Percentiles rank a stretch among this genome's conserved stretches.
Evolutionary conservation across 805 yeast species (phyloP).

Genomic region (Torulaspora gathmanii): DNA sequence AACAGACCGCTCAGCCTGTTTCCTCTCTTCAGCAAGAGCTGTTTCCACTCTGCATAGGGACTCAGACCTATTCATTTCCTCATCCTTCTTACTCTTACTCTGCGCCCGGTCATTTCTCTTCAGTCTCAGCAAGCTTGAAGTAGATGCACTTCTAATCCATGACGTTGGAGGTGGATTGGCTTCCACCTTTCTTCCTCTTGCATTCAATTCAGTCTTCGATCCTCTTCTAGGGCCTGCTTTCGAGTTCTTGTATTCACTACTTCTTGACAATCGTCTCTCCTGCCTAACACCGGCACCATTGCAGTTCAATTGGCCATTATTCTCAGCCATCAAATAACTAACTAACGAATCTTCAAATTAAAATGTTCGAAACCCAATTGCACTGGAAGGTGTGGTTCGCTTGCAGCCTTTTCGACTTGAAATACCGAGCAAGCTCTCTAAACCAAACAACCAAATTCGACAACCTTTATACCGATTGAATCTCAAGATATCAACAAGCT

Average conservation of each 20-base stretch:
- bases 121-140: conserved; percentile 18
- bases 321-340: not conserved
- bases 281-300: not conserved
- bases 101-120: conserved; percentile 1
- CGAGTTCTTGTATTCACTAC: not conserved
- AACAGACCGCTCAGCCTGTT: conserved; percentile 13
- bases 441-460: not conserved
- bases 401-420: not conserved
- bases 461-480: not conserved
- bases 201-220: not conserved
- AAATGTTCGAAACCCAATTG: not conserved
- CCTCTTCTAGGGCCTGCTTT: conserved; percentile 5
- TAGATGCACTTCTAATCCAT: conserved; percentile 26
- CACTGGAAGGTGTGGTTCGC: not conserved
- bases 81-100: not conserved
- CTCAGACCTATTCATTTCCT: conserved; percentile 1
- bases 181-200: conserved; percentile 7
- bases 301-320: not conserved
- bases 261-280: not conserved
- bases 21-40: conserved; percentile 1
- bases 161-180: conserved; percentile 9
- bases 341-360: not conserved
- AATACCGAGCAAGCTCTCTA: not conserved
- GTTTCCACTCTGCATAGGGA: conserved; percentile 3
- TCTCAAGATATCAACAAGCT: no score